Evolutionary conservation across 345 rosid species (phyloP).

Genomic region (Syzygium oleosum): DNA sequence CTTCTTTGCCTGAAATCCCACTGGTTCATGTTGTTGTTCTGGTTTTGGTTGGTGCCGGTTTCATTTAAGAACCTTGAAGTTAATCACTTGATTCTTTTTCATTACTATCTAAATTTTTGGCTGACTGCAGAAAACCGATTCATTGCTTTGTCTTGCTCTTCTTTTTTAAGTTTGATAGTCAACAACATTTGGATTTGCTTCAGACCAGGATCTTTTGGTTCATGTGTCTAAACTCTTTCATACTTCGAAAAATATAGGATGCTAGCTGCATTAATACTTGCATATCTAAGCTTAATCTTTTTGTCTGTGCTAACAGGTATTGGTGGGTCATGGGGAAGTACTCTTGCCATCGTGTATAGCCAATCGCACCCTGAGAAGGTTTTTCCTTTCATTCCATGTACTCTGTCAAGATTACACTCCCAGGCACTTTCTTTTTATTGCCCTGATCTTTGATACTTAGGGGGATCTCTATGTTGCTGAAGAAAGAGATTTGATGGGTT

Average conservation of each 20-base stretch:
- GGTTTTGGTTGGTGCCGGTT: too few relatives aligned
- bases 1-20: too few relatives aligned
- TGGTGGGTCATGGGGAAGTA: slow-evolving; percentile 99
- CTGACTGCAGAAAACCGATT: too few relatives aligned
- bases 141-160: too few relatives aligned
- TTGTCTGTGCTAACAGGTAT: slow-evolving; percentile 38
- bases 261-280: neutral
- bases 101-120: too few relatives aligned
- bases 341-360: slow-evolving; percentile 82
- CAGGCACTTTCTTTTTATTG: neutral
- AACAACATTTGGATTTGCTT: too few relatives aligned
- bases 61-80: too few relatives aligned
- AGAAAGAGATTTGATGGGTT: slow-evolving; percentile 98
- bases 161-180: too few relatives aligned
- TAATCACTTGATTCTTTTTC: too few relatives aligned
- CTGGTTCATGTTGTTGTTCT: too few relatives aligned
- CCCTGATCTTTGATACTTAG: slow-evolving; percentile 41
- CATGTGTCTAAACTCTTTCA: neutral
- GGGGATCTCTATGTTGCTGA: slow-evolving; percentile 82
- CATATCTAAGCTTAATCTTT: neutral
- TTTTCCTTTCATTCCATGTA: neutral
- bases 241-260: neutral
- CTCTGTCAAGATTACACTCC: neutral
- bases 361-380: slow-evolving; percentile 88
- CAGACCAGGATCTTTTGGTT: neutral